Base-by-base conservation (phyloP, 1,139 yeast genomes). In the Hanseniaspora sp. region DNA sequence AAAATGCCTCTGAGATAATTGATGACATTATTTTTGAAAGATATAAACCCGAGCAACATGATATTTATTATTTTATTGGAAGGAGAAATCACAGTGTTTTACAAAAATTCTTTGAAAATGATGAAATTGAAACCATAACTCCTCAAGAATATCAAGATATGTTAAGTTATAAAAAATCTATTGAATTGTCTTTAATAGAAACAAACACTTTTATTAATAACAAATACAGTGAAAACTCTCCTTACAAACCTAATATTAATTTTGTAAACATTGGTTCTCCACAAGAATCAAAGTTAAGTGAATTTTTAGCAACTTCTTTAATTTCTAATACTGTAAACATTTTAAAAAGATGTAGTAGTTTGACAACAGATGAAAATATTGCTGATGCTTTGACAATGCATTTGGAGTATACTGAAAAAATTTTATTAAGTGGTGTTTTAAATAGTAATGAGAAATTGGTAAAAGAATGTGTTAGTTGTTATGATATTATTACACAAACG, bases 1-100 rank as follows among this genome's bases (percentile, higher is more conserved):
- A 13, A 11, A 37, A 48, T 39, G 56, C 48, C 1, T 46, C 55
- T 35, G 28, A 39, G 7, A 30, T 28, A 6, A 46, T 55, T 9
- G 53, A 52, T 30, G 38, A 43, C 2, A 37, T 52, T 30, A 46
- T 52, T 6, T 6, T 15, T 15, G 33, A 44, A 18, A 23, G 29
- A 7, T 37, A 46, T 42, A n/a, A 23, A 3, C 12, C 42, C n/a
- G 48, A 30, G 9, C 86, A 90, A 0, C 73, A 76, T 53, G 71
- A 70, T 8, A 35, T 53, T 44, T 38, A 48, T 7, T 53, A 13
- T 39, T 53, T 38, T 13, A 29, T 47, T 17, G 55, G 55, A 7
- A 47, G 33, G 9, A 34, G 30, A 39, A 44, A 43, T 43, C 18
- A 37, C 7, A 43, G 28, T 18, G 34, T 48, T 13, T n/a, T 35